Base-by-base conservation (phyloP, 1,139 yeast genomes). In the Suhomyces wounanorum region DNA sequence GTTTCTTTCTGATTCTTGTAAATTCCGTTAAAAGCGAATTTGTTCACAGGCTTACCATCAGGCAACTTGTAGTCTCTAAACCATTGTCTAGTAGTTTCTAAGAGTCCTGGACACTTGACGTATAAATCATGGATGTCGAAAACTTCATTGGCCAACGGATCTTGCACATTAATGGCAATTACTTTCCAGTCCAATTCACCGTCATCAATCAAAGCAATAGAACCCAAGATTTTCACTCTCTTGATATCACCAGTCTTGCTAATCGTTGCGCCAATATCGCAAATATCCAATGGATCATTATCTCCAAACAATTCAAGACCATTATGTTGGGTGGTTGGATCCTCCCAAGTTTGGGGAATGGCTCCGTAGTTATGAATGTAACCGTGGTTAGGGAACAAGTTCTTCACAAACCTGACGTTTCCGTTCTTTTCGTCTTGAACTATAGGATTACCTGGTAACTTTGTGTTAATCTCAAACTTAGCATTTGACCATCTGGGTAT, bases 141-240 rank as follows among this genome's bases (percentile, higher is more conserved):
- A 56, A 89, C 70, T 66, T 86, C 83, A 44, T 82, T 66, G 47
- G 96, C 91, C 59, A 89, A 74, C 53, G 94, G 91, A 67, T 90
- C 97, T 53, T 81, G 77, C 48, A 80, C 75, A 64, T 86, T 87
- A 59, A 90, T 81, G 56, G 84, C 96, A 62, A 90, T 82, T 50
- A 90, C 83, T 71, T 90, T 90, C 97, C 97, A 90, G 73, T 90
- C 97, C 59, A 95, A 84, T 72, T 89, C 96, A 54, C 96, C 96
- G 68, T 89, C 96, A 66, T 90, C 96, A 59, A 90, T 81, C 61
- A 90, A 76, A 37, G 96, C 96, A 81, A 89, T 81, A 55, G 89
- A 83, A 58, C 97, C 97, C 58, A 90, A 74, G 36, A 89, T 89
- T 70, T 88, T 89, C 52, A 89, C 96, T 67, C 85, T 85, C 64